These are phyloP conservation scores for Carpinus fangiana DNA, from an alignment of 306 rosid genomes.

Conservation along the genomic window DNA sequence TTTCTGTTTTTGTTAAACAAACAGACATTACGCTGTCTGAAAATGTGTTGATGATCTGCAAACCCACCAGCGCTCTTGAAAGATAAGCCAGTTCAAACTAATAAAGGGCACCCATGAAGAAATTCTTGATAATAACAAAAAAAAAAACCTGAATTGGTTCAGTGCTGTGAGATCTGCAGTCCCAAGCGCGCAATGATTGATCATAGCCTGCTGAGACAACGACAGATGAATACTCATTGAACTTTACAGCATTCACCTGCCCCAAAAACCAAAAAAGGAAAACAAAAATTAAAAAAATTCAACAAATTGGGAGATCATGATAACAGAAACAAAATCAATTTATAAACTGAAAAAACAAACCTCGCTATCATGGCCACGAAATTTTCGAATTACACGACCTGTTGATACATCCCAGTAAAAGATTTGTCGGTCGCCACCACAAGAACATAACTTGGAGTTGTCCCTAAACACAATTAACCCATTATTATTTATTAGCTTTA, in stretches of 20 bases:
- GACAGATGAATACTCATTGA: slow-evolving; percentile 73
- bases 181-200: slow-evolving; percentile 94
- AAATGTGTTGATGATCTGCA: slow-evolving; percentile 84
- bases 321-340: not conserved
- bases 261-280: not conserved
- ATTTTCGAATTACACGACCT: slow-evolving; percentile 80
- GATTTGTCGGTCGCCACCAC: slow-evolving; percentile 87
- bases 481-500: not conserved
- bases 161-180: slow-evolving; percentile 88
- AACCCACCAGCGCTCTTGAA: slow-evolving; percentile 28
- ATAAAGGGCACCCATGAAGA: not conserved
- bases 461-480: slow-evolving; percentile 44
- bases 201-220: slow-evolving; percentile 92
- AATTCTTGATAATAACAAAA: not conserved
- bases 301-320: not conserved
- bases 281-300: not conserved
- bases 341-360: slow-evolving; percentile 18
- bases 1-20: slow-evolving; percentile 77
- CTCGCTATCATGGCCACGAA: slow-evolving; percentile 90
- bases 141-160: slow-evolving; percentile 75
- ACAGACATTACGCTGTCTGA: slow-evolving; percentile 90
- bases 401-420: slow-evolving; percentile 91
- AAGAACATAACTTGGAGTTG: slow-evolving; percentile 78
- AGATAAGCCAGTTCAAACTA: slow-evolving; percentile 27
- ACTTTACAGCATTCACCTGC: slow-evolving; percentile 83